phyloP scores from a whole-genome alignment of 805 yeast genomes.

The Teunomyces lycoperdinae region DNA sequence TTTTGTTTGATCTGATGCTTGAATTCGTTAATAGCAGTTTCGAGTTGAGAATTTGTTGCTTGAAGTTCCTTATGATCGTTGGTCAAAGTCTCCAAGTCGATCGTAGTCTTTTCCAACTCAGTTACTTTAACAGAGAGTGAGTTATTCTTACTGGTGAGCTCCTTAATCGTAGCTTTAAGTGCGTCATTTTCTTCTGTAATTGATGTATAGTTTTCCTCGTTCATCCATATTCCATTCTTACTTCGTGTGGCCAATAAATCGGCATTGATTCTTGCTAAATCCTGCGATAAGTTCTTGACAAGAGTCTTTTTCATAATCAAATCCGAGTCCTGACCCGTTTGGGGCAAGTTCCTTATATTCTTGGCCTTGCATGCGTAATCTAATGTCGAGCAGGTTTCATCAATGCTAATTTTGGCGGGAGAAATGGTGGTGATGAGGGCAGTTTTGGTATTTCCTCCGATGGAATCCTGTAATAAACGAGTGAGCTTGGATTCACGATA shows the following conservation, averaged over 20 bases:
- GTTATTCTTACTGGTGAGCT: constrained; percentile 20
- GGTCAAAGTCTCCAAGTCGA: neutral
- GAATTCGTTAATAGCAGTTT: neutral
- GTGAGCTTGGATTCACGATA: constrained; percentile 82
- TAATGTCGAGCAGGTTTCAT: constrained; percentile 80
- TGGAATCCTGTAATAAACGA: constrained; percentile 64
- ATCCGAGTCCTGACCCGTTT: constrained; percentile 39
- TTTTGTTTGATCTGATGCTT: constrained; percentile 1
- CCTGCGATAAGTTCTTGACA: constrained; percentile 53
- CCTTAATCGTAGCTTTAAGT: constrained; percentile 20
- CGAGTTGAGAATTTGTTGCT: neutral
- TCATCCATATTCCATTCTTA: constrained; percentile 66
- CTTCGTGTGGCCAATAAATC: constrained; percentile 62
- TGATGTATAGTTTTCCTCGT: constrained; percentile 49
- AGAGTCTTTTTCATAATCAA: constrained; percentile 48
- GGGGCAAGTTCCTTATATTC: constrained; percentile 65
- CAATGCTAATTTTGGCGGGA: constrained; percentile 73
- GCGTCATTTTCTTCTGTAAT: constrained; percentile 27
- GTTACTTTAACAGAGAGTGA: neutral
- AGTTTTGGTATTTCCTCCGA: constrained; percentile 88
- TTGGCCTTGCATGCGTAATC: constrained; percentile 89
- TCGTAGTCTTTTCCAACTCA: neutral
- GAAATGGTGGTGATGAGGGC: constrained; percentile 84
- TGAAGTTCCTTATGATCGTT: neutral
- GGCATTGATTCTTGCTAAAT: constrained; percentile 51